Base-by-base conservation (phyloP, 257 asterid genomes). In the Solanum tarapatanum region DNA sequence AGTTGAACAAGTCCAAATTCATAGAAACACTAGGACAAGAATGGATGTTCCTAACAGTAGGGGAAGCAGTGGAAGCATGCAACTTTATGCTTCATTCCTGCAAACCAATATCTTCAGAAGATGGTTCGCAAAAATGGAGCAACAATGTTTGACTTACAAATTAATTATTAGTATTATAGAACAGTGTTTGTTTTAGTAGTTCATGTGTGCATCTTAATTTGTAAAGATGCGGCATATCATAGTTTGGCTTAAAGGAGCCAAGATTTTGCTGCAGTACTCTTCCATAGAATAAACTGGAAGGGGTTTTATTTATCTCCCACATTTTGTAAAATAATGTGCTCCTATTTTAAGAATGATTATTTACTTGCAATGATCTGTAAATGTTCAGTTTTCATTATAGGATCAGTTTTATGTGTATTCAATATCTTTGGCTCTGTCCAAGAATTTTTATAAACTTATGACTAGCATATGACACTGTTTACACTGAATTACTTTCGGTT, bases 31-130 rank as follows among this genome's bases (percentile, higher is more conserved):
- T 96, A 37, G 99, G 99, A 7, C 92, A 94, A 2, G 98, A 96
- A 83, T 97, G 99, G 99, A 91, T 97, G 6, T 97, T 93, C 87
- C 73, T 96, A 88, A 95, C 99, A 0, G 98, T 95, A 37, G 99
- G 93, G 10, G 99, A 97, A 72, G 99, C 99, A 9, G 99, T 96
- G 33, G 98, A 93, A 35, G 98, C 98, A 19, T 95, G 98, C 91
- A 92, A 92, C 35, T 97, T 91, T 90, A 93, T 94, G 93, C 95
- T 97, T n/a, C 98, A 95, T 73, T 87, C 96, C 17, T 90, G 88
- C 93, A 93, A 93, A 45, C 89, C 94, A 3, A 91, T 90, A 58
- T 74, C 86, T 36, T 23, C 24, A 24, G 30, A 89, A 26, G 91
- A 92, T 43, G 70, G 5, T 17, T 87, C 83, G 6, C 85, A 82